Percentiles rank a stretch among this genome's conserved stretches.
Evolutionary conservation across 129 eudicot genomes (phyloP).

Genomic region (Tagetes erecta): DNA sequence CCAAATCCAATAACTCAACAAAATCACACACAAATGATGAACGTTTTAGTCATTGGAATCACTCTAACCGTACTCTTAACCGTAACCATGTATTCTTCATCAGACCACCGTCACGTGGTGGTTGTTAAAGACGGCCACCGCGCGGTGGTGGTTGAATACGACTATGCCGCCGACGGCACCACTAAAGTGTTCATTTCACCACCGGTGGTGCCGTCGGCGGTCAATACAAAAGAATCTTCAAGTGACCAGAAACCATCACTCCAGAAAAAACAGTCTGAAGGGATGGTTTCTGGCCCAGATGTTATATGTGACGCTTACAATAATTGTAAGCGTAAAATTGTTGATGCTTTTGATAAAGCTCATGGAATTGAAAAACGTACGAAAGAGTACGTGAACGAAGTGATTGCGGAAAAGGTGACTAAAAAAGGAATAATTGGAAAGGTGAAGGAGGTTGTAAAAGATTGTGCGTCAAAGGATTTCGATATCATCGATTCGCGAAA

Average conservation of each 20-base stretch:
- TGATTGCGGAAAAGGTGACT: too few relatives aligned
- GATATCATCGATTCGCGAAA: slow-evolving; percentile 23
- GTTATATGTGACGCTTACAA: slow-evolving; percentile 50
- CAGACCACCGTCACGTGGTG: neutral
- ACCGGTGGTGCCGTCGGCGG: neutral
- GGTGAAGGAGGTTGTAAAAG: slow-evolving; percentile 28
- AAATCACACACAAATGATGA: slow-evolving; percentile 46
- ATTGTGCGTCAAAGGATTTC: neutral
- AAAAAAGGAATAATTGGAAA: neutral
- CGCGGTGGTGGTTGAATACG: slow-evolving; percentile 55
- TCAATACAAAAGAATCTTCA: too few relatives aligned
- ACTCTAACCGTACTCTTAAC: slow-evolving; percentile 44
- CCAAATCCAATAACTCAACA: neutral
- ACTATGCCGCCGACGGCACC: slow-evolving; percentile 38
- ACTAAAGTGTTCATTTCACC: slow-evolving; percentile 64
- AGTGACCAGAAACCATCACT: neutral
- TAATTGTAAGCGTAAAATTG: slow-evolving; percentile 62
- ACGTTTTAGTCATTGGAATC: slow-evolving; percentile 44
- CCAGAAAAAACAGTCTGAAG: neutral
- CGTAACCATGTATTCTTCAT: slow-evolving; percentile 19
- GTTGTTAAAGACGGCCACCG: slow-evolving; percentile 58
- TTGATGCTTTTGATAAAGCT: slow-evolving; percentile 30
- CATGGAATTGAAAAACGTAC: slow-evolving; percentile 8
- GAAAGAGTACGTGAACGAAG: neutral
- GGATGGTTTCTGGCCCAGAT: slow-evolving; percentile 38